A percentile compares a stretch with the other conserved stretches of the same genome.
Evolutionary conservation across 352 stramenopile species (phyloP).

Genomic region (Phytophthora citrophthora): DNA sequence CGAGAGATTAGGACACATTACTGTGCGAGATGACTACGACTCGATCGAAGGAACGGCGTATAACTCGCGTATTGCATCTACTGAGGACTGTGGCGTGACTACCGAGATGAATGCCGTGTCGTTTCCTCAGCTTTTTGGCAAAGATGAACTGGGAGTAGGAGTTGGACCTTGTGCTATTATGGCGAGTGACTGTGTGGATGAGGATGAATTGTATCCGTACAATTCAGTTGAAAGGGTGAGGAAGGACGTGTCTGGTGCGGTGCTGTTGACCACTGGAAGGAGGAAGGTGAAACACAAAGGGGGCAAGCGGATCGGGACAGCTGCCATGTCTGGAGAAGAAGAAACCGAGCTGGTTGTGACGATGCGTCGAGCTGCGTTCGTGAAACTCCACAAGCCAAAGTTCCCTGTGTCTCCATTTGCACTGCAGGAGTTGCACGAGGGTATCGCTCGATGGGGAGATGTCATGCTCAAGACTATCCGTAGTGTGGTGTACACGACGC

Average conservation of each 20-base stretch:
- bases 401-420: conserved; percentile 28
- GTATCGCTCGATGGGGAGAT: conserved; percentile 37
- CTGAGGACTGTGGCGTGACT: conserved; percentile 26
- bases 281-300: conserved; percentile 15
- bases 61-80: conserved; percentile 37
- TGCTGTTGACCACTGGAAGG: conserved; percentile 24
- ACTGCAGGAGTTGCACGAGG: conserved; percentile 35
- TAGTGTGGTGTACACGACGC: conserved; percentile 36
- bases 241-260: conserved; percentile 38
- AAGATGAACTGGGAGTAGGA: conserved; percentile 17
- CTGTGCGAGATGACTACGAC: conserved; percentile 52
- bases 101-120: conserved; percentile 40
- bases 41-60: conserved; percentile 29
- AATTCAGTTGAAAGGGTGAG: conserved; percentile 30
- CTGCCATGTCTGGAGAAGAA: conserved; percentile 1
- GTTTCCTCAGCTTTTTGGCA: conserved; percentile 33
- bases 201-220: conserved; percentile 53
- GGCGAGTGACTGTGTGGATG: conserved; percentile 36
- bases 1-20: conserved; percentile 42
- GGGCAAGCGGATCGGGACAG: conserved; percentile 7
- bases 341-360: conserved; percentile 38
- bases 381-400: conserved; percentile 35
- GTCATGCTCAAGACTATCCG: conserved; percentile 44
- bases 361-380: conserved; percentile 30
- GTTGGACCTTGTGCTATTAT: conserved; percentile 28